Conservation (phyloP, 164 flowering plant genomes). For the Liriodendron chinense region DNA sequence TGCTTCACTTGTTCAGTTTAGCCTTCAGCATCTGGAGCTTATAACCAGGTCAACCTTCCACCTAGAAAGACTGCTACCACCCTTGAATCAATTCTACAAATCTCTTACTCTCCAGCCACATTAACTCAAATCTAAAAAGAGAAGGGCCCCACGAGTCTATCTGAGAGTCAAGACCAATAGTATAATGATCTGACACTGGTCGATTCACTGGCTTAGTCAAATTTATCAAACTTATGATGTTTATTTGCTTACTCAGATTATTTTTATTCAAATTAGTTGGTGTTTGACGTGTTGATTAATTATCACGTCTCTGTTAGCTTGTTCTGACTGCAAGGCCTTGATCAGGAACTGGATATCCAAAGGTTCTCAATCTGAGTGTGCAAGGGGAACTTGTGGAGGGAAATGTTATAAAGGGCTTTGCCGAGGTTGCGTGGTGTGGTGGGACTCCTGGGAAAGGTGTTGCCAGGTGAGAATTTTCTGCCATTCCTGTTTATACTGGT, state of each 20-base stretch:
- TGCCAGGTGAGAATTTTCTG: constrained; percentile 58
- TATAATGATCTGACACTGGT: not conserved
- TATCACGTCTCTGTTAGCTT: too few species aligned
- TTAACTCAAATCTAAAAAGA: not conserved
- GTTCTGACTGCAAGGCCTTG: not conserved
- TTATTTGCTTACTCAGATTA: too few species aligned
- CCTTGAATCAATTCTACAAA: not conserved
- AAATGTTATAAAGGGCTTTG: constrained; percentile 65
- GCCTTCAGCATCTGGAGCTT: too few species aligned
- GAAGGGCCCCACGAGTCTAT: not conserved
- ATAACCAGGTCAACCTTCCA: not conserved
- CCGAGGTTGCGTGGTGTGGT: constrained; percentile 98
- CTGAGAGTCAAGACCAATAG: not conserved
- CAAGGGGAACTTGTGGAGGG: constrained; percentile 92
- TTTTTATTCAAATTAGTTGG: not conserved
- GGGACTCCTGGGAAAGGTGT: constrained; percentile 96
- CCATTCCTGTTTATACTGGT: not conserved
- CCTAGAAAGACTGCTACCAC: not conserved
- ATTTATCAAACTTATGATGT: not conserved
- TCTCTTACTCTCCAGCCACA: not conserved
- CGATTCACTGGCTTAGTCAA: not conserved
- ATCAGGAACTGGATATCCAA: constrained; percentile 86
- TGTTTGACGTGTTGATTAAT: not conserved
- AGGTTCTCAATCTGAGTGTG: constrained; percentile 82
- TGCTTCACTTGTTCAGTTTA: too few species aligned